Conservation (phyloP, 2,329 filamentous ascomycete species). For the Corinectria fuckeliana region DNA sequence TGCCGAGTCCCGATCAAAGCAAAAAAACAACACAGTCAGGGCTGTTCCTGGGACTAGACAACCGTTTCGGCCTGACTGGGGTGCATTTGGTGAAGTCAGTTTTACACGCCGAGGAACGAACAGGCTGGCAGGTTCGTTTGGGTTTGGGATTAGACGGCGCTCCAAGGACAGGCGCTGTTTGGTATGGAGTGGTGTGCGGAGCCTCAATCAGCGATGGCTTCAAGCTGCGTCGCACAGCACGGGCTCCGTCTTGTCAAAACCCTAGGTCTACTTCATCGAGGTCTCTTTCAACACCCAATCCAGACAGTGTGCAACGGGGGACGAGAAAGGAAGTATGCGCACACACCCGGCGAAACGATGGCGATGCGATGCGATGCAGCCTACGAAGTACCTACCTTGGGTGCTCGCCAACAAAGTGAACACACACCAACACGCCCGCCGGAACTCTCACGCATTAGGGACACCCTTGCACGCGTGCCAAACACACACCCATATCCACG, state of each 20-base stretch:
- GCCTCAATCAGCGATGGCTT: neutral
- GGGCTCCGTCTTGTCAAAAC: constrained; percentile 18
- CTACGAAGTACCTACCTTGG: too few relatives aligned
- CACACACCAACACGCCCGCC: constrained; percentile 2
- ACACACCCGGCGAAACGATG: neutral
- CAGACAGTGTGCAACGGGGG: neutral
- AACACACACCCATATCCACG: neutral
- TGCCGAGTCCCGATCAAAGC: neutral
- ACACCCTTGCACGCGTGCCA: constrained; percentile 2
- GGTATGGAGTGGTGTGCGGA: neutral
- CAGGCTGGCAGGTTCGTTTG: neutral
- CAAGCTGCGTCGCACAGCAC: constrained; percentile 6
- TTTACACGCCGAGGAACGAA: neutral
- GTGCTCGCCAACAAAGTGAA: too few relatives aligned
- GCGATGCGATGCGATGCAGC: too few relatives aligned
- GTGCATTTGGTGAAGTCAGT: neutral
- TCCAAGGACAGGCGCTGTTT: neutral
- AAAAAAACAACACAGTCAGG: neutral
- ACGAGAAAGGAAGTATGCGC: neutral
- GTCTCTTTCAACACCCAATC: neutral
- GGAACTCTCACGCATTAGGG: neutral
- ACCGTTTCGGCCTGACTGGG: neutral
- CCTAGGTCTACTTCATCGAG: neutral
- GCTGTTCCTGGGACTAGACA: neutral
- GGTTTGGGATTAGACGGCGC: neutral